These are phyloP conservation scores for Globisporangium sylvaticum DNA, from an alignment of 352 stramenopile genomes.

Conservation along the genomic window DNA sequence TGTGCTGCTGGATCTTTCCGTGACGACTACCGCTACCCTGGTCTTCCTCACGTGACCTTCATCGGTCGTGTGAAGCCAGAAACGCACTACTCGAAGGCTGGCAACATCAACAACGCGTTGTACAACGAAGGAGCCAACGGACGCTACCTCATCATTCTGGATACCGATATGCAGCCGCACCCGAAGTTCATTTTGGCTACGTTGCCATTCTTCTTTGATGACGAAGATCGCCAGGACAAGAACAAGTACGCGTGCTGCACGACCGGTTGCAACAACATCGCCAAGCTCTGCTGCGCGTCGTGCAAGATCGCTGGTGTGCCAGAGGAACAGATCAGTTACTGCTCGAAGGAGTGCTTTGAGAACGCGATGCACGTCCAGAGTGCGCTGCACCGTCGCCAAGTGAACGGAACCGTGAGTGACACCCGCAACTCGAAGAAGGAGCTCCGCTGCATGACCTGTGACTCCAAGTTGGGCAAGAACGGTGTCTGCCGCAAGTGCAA, in stretches of 20 bases:
- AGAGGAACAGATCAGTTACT: constrained; percentile 83
- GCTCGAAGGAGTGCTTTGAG: constrained; percentile 86
- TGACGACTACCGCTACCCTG: constrained; percentile 84
- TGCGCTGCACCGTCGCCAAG: constrained; percentile 74
- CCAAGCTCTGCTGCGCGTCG: constrained; percentile 80
- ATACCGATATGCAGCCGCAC: constrained; percentile 86
- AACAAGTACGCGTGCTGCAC: constrained; percentile 80
- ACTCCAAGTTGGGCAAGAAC: constrained; percentile 65
- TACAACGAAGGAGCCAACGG: constrained; percentile 86
- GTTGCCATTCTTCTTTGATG: constrained; percentile 85
- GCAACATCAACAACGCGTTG: constrained; percentile 89
- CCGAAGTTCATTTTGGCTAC: constrained; percentile 80
- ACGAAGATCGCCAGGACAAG: constrained; percentile 73
- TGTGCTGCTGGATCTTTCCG: constrained; percentile 80
- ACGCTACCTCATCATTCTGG: constrained; percentile 74
- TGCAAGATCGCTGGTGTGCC: constrained; percentile 84
- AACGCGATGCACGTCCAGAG: constrained; percentile 77
- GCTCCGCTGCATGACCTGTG: constrained; percentile 68
- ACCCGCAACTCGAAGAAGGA: constrained; percentile 70
- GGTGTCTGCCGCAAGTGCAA: constrained; percentile 81
- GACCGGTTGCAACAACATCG: constrained; percentile 73
- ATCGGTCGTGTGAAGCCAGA: constrained; percentile 74
- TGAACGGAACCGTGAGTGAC: constrained; percentile 78
- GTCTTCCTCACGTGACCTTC: constrained; percentile 72
- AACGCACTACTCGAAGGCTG: constrained; percentile 79